phyloP scores from a whole-genome alignment of 495 filamentous ascomycete genomes.

The Trichoderma asperelloides region DNA sequence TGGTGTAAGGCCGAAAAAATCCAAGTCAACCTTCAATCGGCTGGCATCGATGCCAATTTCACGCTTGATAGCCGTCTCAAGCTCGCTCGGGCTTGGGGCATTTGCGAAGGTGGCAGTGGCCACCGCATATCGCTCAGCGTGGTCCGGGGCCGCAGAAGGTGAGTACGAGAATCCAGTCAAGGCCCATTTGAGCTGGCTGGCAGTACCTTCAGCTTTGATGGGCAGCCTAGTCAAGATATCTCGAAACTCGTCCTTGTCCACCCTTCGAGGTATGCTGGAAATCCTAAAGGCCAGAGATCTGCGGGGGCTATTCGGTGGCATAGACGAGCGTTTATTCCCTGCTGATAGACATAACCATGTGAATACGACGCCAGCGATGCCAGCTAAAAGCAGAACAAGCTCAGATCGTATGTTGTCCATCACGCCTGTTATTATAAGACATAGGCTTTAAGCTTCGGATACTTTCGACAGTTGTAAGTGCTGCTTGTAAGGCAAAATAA shows the following conservation, averaged over 20 bases:
- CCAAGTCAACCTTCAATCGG: background rate
- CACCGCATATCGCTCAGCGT: background rate
- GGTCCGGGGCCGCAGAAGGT: background rate
- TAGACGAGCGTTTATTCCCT: background rate
- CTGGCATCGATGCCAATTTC: conserved; percentile 2
- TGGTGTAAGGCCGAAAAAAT: conserved; percentile 3
- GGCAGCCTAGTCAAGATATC: background rate
- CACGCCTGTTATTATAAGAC: no score
- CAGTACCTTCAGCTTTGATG: background rate
- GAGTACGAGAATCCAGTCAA: background rate
- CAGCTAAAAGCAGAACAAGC: background rate
- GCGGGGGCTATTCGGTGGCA: background rate
- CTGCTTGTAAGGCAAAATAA: no score
- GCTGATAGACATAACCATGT: background rate
- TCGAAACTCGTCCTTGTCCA: background rate
- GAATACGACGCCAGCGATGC: background rate
- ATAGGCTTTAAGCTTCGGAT: background rate
- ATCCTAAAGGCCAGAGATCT: conserved; percentile 1
- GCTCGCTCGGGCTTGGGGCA: background rate
- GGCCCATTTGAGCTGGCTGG: background rate
- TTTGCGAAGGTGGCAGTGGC: conserved; percentile 2
- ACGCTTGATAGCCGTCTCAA: background rate
- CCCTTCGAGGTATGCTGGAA: background rate
- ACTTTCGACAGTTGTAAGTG: no score
- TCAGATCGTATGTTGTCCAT: background rate